These are phyloP conservation scores for Omphalotus guepiniiformis DNA, from an alignment of 768 basidiomycete species.

Conservation along the genomic window DNA sequence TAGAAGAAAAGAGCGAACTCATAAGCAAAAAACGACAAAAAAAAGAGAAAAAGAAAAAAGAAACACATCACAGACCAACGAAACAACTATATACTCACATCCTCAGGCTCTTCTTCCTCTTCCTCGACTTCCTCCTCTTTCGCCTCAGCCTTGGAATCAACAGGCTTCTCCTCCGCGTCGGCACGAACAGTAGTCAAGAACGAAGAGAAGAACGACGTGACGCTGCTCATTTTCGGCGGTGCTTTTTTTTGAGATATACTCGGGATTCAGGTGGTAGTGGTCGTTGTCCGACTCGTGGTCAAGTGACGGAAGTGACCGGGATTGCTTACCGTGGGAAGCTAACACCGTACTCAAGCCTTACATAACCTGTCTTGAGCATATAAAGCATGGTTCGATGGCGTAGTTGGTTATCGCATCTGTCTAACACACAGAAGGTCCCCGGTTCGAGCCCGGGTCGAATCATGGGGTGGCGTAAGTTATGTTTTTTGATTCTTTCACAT, in stretches of 20 bases:
- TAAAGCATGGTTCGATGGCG: slow-evolving; percentile 51
- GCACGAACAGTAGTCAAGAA: slow-evolving; percentile 41
- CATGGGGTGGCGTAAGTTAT: no score
- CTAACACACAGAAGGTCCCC: slow-evolving; percentile 43
- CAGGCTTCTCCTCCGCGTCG: slow-evolving; percentile 22
- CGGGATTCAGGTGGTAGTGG: no score
- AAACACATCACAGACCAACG: background rate
- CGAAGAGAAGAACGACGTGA: slow-evolving; percentile 36
- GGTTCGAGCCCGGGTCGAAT: slow-evolving; percentile 11
- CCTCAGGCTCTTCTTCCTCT: slow-evolving; percentile 71
- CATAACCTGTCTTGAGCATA: no score
- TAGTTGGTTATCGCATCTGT: slow-evolving; percentile 85
- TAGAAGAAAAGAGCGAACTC: background rate
- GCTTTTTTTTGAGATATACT: no score
- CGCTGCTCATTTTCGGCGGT: slow-evolving; percentile 4
- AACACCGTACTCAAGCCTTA: no score
- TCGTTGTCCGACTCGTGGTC: no score
- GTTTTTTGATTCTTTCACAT: no score
- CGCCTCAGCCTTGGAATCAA: slow-evolving; percentile 27
- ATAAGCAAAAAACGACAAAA: background rate
- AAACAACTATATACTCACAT: slow-evolving; percentile 48
- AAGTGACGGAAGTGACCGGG: no score
- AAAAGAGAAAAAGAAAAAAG: background rate
- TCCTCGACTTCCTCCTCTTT: slow-evolving; percentile 31
- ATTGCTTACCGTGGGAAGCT: no score